These are phyloP conservation scores for Tetrahymena elliotti DNA, from an alignment of 73 alveolate species.

Conservation along the genomic window DNA sequence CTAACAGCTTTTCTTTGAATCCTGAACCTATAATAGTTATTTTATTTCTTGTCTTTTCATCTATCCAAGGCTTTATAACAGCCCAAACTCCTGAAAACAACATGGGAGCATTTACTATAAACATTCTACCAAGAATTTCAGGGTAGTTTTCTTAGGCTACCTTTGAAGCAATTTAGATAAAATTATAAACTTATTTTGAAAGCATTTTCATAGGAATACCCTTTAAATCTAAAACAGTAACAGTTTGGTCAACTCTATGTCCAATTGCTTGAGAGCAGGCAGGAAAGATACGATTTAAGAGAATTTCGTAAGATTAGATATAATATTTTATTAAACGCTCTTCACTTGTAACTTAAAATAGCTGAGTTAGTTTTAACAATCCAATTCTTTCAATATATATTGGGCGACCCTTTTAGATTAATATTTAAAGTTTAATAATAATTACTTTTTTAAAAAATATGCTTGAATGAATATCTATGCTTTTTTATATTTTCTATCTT, in stretches of 20 bases:
- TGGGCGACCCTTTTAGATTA: neutral
- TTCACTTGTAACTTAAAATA: neutral
- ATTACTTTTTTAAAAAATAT: neutral
- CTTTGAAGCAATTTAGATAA: constrained; percentile 55
- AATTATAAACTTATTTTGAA: constrained; percentile 51
- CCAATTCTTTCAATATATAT: neutral
- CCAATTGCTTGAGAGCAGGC: constrained; percentile 69
- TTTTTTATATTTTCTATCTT: neutral
- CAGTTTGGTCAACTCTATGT: constrained; percentile 51
- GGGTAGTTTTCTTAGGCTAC: constrained; percentile 70
- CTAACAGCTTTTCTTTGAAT: constrained; percentile 50
- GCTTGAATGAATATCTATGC: neutral
- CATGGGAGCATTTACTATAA: constrained; percentile 66
- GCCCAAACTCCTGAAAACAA: constrained; percentile 72
- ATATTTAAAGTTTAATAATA: neutral
- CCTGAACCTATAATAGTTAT: constrained; percentile 56
- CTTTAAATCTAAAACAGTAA: constrained; percentile 52
- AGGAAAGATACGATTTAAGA: constrained; percentile 48
- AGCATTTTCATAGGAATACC: constrained; percentile 61
- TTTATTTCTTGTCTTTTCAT: constrained; percentile 65
- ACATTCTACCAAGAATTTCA: constrained; percentile 71
- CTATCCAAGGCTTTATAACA: constrained; percentile 56
- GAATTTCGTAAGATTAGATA: constrained; percentile 46
- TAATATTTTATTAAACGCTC: neutral
- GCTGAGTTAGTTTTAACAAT: neutral